These are phyloP conservation scores for Cladophialophora bantiana DNA, from an alignment of 2,329 filamentous ascomycete genomes.

Conservation along the genomic window DNA sequence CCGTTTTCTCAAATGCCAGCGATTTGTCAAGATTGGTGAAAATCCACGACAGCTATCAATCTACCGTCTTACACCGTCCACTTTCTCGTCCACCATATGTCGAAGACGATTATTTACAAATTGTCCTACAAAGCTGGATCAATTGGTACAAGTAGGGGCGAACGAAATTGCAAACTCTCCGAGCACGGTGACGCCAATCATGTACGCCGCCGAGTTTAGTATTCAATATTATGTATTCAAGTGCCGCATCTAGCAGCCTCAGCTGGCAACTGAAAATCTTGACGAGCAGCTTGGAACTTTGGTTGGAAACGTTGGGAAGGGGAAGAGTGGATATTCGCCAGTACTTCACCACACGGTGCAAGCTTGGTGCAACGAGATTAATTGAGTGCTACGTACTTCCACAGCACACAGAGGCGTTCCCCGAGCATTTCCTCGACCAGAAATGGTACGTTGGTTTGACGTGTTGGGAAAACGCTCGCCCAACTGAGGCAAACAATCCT, in stretches of 20 bases:
- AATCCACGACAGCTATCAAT: too few relatives aligned
- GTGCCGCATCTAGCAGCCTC: background rate
- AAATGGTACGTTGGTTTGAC: background rate
- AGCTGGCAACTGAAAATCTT: background rate
- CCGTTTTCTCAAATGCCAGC: background rate
- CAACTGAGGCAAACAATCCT: background rate
- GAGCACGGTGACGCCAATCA: background rate
- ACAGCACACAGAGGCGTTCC: background rate
- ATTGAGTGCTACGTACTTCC: background rate
- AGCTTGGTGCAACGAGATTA: background rate
- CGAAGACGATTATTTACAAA: background rate
- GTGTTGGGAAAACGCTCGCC: background rate
- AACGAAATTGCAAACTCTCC: background rate
- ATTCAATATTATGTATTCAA: background rate
- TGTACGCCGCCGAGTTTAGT: background rate
- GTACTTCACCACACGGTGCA: background rate
- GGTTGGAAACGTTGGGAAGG: constrained; percentile 1
- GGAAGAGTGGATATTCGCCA: background rate
- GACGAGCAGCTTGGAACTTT: background rate
- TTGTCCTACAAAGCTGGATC: background rate
- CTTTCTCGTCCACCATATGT: background rate
- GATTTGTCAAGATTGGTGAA: background rate
- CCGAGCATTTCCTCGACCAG: constrained; percentile 4
- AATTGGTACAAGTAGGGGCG: background rate
- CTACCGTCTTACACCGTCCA: background rate